Evolutionary conservation across 2,329 filamentous ascomycete species (phyloP).

Genomic region (Didymella pomorum): DNA sequence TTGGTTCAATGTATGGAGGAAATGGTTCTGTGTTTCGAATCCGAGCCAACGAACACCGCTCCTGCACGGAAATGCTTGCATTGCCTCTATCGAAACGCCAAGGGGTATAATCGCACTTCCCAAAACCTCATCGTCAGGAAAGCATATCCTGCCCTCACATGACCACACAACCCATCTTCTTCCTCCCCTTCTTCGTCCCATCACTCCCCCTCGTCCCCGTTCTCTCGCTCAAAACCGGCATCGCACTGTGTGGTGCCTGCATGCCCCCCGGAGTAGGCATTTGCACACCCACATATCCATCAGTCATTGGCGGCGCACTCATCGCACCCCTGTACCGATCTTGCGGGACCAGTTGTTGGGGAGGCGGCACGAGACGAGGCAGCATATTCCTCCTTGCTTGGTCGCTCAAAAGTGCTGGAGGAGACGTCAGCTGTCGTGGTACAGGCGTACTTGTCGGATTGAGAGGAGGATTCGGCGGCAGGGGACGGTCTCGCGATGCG

Average conservation of each 20-base stretch:
- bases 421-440: constrained; percentile 7
- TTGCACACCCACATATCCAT: not conserved
- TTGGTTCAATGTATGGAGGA: too few relatives aligned
- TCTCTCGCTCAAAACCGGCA: constrained; percentile 5
- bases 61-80: not conserved
- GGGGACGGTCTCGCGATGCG: not conserved
- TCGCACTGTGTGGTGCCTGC: constrained; percentile 12
- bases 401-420: not conserved
- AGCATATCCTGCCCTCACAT: constrained; percentile 19
- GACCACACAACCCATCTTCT: constrained; percentile 29
- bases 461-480: constrained; percentile 14
- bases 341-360: constrained; percentile 7
- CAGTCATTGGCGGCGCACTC: constrained; percentile 32
- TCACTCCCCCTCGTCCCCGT: not conserved
- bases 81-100: constrained; percentile 1
- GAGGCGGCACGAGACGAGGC: constrained; percentile 25
- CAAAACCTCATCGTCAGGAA: not conserved
- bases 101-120: constrained; percentile 8
- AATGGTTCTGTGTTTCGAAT: too few relatives aligned
- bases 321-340: constrained; percentile 20
- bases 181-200: constrained; percentile 25
- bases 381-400: constrained; percentile 13
- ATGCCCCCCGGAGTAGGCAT: not conserved
- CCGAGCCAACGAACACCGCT: too few relatives aligned
- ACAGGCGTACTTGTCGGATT: constrained; percentile 12